Evolutionary conservation across 2,329 filamentous ascomycete genomes (phyloP), one percentile per base, ranked within the genome.

Genomic region (Dactylellina sp.): DNA sequence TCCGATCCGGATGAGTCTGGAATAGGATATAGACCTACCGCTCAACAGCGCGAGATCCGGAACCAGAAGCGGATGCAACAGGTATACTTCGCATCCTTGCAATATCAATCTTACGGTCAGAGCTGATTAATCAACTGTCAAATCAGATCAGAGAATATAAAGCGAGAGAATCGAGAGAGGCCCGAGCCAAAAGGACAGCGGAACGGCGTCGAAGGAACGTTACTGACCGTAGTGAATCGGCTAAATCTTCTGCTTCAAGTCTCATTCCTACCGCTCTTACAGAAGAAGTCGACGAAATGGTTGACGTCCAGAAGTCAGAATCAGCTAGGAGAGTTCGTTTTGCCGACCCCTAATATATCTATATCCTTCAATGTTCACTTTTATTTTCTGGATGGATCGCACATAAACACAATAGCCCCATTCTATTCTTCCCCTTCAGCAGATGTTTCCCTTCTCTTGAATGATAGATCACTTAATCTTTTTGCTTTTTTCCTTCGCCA

Each of bases 131-230:
- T 56, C 9, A 32, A 32, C 9, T 5, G 9, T 9, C 28, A 9
- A 4, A 9, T 4, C 50, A 78, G 77, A 76, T 78, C 32, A 75
- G 76, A 35, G 76, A 78, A 42, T 78, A 78, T 39, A 78, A 78
- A 56, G 68, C 77, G 1, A 56, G 77, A 7, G 76, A 77, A 40
- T 77, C 74, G 25, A 75, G 75, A 56, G 77, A 78, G 60, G 77
- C 77, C n/a, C 70, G 77, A 7, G 77, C 77, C 22, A 77, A 76
- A 28, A 60, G 77, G 42, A 77, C 76, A 20, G 72, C 75, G n/a
- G 75, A 76, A 40, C 62, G 77, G 28, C 64, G 77, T 24, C 70
- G 76, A 60, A 76, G 77, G 50, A 76, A 72, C 32, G 76, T 76
- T 16, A 65, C 72, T 20, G 68, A 75, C 9, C n/a, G 47, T 20